Evolutionary conservation across 192 early-diverging fungal species (phyloP).

Genomic region (Coemansia sp.): DNA sequence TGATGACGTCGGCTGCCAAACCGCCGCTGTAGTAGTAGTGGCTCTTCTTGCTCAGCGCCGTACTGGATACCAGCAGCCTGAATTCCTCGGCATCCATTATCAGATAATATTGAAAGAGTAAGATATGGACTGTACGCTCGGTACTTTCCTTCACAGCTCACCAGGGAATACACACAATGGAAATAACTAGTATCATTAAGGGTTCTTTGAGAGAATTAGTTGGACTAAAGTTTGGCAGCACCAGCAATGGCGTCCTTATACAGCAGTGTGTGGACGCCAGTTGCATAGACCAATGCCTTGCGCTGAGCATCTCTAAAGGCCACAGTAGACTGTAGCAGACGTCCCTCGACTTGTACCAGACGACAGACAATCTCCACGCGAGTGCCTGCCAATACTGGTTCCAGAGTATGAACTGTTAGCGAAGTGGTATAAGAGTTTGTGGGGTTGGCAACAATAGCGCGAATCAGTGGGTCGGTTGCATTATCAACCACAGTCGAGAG

Average conservation of each 20-base stretch:
- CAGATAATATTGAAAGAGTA: too few species aligned
- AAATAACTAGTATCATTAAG: neutral
- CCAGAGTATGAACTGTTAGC: slow-evolving; percentile 27
- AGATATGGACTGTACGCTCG: too few species aligned
- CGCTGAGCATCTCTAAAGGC: slow-evolving; percentile 30
- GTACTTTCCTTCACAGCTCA: neutral
- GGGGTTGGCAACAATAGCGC: neutral
- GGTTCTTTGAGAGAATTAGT: neutral
- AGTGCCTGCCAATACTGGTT: slow-evolving; percentile 20
- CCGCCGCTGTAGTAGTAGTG: slow-evolving; percentile 43
- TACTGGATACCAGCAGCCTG: neutral
- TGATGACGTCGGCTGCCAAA: slow-evolving; percentile 16
- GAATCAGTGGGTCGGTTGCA: slow-evolving; percentile 24
- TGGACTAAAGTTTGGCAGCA: neutral
- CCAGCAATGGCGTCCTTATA: slow-evolving; percentile 16
- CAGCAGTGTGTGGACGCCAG: slow-evolving; percentile 23
- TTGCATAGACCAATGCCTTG: slow-evolving; percentile 20
- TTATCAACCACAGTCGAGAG: slow-evolving; percentile 27
- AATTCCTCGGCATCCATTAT: too few species aligned
- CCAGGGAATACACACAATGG: neutral
- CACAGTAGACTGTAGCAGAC: slow-evolving; percentile 30
- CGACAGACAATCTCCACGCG: slow-evolving; percentile 31
- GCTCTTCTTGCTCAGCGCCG: slow-evolving; percentile 29
- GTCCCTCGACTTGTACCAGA: slow-evolving; percentile 24
- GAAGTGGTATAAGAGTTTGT: slow-evolving; percentile 16